Evolutionary conservation across 1,284 basidiomycete species (phyloP), one percentile per base, ranked within the genome.

Genomic region (Lentinula novae-zelandiae): DNA sequence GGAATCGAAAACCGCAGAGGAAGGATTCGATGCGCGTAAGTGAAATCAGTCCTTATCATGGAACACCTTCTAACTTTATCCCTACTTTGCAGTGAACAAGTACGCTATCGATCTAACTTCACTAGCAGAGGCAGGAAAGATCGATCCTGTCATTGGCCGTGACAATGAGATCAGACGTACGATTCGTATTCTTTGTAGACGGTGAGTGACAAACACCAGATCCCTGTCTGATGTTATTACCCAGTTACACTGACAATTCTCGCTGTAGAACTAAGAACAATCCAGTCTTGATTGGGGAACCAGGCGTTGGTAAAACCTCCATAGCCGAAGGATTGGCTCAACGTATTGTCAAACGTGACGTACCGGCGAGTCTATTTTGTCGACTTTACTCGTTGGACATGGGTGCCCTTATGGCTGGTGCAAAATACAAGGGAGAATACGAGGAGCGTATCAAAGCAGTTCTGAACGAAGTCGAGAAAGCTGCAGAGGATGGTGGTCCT

Each of bases 261-360:
- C 52, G 27, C 27, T 53, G 12, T 62, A 89, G 93, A 69, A 94
- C 92, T 9, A 95, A 95, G 76, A 96, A 95, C 73, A 96, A 96
- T 69, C 92, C 94, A 20, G 92, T 96, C 53, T 85, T 96, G 46
- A 93, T 96, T 63, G 95, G 95, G 64, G 93, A 96, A 73, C 94
- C 95, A 20, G 94, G 94, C 76, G 93, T 96, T 51, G 94, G 94
- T 22, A 96, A 96, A 75, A 95, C 94, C 0, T 89, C 95, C 46
- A 93, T 99, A 61, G 95, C 90, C 13, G 97, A 99, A 78, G 96
- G 95, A 48, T 86, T 99, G 13, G 96, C 97, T 0, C 96, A 98
- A 72, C 88, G 97, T 58, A 97, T 98, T 64, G 87, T 98, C 70
- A 95, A 96, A 69, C 87, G 95, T 59, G 95, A 98, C 74, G 95